phyloP scores from a whole-genome alignment of 495 filamentous ascomycete genomes.

The Corynascus novoguineensis region DNA sequence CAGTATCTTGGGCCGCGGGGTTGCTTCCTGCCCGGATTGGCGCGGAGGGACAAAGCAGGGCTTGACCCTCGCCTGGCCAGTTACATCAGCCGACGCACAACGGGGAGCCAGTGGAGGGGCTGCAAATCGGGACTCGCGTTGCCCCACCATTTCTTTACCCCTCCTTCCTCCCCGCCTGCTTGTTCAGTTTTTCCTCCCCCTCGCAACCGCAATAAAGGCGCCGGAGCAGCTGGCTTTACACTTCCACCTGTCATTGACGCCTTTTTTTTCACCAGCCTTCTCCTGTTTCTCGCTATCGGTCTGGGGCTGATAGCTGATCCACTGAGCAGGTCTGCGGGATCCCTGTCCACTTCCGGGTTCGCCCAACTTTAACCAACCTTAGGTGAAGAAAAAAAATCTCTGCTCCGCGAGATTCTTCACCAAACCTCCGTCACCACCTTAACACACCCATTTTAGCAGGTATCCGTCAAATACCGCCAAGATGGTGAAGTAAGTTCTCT shows the following conservation, averaged over 20 bases:
- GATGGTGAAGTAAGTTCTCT: conserved; percentile 95
- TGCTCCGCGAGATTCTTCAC: conserved; percentile 23
- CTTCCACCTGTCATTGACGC: conserved; percentile 17
- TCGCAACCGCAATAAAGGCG: conserved; percentile 25
- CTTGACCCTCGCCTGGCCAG: conserved; percentile 31
- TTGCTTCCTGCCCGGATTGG: conserved; percentile 12
- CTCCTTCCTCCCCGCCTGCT: conserved; percentile 24
- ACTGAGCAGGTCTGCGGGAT: conserved; percentile 23
- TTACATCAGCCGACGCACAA: conserved; percentile 31
- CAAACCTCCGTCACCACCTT: conserved; percentile 17
- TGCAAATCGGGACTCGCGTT: conserved; percentile 16
- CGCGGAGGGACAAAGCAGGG: conserved; percentile 34
- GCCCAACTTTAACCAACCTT: conserved; percentile 13
- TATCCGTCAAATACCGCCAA: conserved; percentile 67
- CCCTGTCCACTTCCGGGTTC: conserved; percentile 21
- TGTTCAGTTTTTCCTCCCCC: conserved; percentile 24
- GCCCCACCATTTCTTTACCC: conserved; percentile 32
- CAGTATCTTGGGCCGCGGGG: conserved; percentile 8
- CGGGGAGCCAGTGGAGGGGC: conserved; percentile 24
- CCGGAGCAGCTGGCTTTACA: conserved; percentile 24
- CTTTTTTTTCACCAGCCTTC: conserved; percentile 15
- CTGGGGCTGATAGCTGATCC: conserved; percentile 28
- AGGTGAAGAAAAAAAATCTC: conserved; percentile 32
- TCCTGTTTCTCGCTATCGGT: conserved; percentile 24
- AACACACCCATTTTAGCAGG: conserved; percentile 28